Evolutionary conservation across 2,329 filamentous ascomycete genomes (phyloP).

Genomic region (Penicillium brevicompactum): DNA sequence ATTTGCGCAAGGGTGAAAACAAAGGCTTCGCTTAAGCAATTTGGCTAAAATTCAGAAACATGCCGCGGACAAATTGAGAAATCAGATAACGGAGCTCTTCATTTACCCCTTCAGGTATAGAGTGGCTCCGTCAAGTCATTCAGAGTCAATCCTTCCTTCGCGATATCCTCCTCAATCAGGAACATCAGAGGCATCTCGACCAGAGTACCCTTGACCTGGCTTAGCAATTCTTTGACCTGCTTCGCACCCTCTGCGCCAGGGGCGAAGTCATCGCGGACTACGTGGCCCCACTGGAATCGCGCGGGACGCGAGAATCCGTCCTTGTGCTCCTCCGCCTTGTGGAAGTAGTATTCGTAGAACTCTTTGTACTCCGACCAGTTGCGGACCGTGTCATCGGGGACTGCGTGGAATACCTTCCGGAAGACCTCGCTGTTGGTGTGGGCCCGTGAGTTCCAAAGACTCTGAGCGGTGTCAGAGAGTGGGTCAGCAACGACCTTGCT

Average conservation of each 20-base stretch:
- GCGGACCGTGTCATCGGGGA: slow-evolving; percentile 60
- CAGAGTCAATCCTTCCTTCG: slow-evolving; percentile 73
- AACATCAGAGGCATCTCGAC: slow-evolving; percentile 93
- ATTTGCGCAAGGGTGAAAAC: not conserved
- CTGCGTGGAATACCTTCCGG: slow-evolving; percentile 63
- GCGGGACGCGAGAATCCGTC: slow-evolving; percentile 44
- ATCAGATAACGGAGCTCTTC: not conserved
- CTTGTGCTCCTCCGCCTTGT: slow-evolving; percentile 46
- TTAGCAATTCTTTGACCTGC: slow-evolving; percentile 72
- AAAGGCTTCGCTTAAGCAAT: slow-evolving; percentile 1
- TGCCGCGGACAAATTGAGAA: not conserved
- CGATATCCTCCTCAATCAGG: slow-evolving; percentile 81
- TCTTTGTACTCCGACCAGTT: slow-evolving; percentile 65
- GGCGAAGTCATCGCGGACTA: slow-evolving; percentile 75
- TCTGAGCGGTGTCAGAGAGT: slow-evolving; percentile 57
- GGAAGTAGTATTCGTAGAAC: slow-evolving; percentile 65
- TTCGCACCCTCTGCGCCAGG: slow-evolving; percentile 63
- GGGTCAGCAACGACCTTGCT: slow-evolving; percentile 59
- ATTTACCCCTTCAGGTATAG: slow-evolving; percentile 58
- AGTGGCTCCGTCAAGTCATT: slow-evolving; percentile 73
- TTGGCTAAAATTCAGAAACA: slow-evolving; percentile 1
- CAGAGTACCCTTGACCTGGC: slow-evolving; percentile 67
- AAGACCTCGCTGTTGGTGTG: slow-evolving; percentile 63
- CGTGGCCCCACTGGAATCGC: slow-evolving; percentile 81
- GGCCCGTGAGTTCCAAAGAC: slow-evolving; percentile 61